Percentiles rank a stretch among this genome's conserved stretches.
These are phyloP conservation scores for Cladobotryum mycophilum DNA, from an alignment of 2,329 filamentous ascomycete species.

Conservation along the genomic window DNA sequence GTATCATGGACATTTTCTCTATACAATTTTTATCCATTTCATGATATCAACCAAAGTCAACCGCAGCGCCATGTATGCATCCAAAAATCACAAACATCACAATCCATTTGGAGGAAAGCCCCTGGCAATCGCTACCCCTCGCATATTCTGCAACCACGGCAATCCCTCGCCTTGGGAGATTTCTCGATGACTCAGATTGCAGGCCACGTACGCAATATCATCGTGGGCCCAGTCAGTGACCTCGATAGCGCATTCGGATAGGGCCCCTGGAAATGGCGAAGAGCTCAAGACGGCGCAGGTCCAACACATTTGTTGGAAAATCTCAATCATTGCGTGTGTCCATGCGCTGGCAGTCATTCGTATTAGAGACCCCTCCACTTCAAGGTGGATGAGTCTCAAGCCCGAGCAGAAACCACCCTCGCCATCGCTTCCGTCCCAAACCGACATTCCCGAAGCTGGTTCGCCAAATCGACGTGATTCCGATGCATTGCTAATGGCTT, in stretches of 20 bases:
- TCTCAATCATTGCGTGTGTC: constrained; percentile 29
- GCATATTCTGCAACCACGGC: constrained; percentile 24
- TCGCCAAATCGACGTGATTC: constrained; percentile 19
- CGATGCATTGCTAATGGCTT: constrained; percentile 25
- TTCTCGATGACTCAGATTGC: constrained; percentile 26
- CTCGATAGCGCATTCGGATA: constrained; percentile 26
- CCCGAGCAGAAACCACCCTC: constrained; percentile 22
- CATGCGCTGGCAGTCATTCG: constrained; percentile 29
- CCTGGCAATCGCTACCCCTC: constrained; percentile 26
- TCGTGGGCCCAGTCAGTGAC: constrained; percentile 28
- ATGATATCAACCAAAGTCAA: constrained; percentile 2
- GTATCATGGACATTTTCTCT: too few species aligned
- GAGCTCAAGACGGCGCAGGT: constrained; percentile 29
- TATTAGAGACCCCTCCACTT: constrained; percentile 27
- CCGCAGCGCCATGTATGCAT: constrained; percentile 1
- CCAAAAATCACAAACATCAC: too few species aligned
- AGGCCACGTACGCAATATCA: constrained; percentile 30
- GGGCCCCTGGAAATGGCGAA: constrained; percentile 25
- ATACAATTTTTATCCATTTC: too few species aligned
- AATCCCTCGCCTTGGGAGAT: constrained; percentile 22
- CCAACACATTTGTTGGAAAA: constrained; percentile 34
- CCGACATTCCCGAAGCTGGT: constrained; percentile 26
- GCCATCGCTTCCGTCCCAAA: constrained; percentile 29
- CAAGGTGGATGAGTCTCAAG: constrained; percentile 28
- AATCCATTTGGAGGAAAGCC: constrained; percentile 23